Base-by-base conservation (phyloP, 768 basidiomycete genomes). In the Hemileccinum impolitum region DNA sequence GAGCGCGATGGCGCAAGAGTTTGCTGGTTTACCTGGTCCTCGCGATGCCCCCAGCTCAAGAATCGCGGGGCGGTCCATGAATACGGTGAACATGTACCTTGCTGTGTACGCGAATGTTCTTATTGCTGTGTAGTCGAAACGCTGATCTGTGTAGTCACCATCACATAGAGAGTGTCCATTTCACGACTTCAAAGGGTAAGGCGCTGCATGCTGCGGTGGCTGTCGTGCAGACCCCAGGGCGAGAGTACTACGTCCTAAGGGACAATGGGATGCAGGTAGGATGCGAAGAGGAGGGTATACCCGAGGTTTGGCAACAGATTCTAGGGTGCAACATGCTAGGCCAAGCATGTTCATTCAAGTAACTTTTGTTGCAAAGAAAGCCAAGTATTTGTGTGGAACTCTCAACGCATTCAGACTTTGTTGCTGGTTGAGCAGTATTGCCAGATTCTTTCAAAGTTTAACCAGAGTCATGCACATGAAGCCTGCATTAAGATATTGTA, bases 241-340 rank as follows among this genome's bases (percentile, higher is more conserved):
- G 88, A 50, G 84, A 83, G 61, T 87, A 88, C 58, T 84, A 74
- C 56, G 73, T 90, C 30, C 63, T 91, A 52, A 78, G 75, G 47
- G 85, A 89, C 50, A 90, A 86, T 47, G 88, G 88, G 14, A 82
- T 87, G 80, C 80, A 85, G 55, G 73, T 90, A 13, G 88, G 88
- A 7, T 74, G 72, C 47, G 88, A 91, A 63, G 87, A 90, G 56
- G 85, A 86, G 7, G 87, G 86, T 0, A 72, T 90, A 21, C 75
- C 76, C 7, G 50, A 57, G 4, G 70, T 83, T 10, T 90, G 87
- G 87, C 81, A 74, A 72, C 54, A 70, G 42, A 58, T 87, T 35
- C 45, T 90, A 11, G 68, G 72, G 1, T 87, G 86, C 51, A 64
- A 75, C 31, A 17, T 12, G 6, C 18, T 55, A 17, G 62, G 54